Base-by-base conservation (phyloP, 2,329 filamentous ascomycete genomes). In the Talaromyces pinophilus region DNA sequence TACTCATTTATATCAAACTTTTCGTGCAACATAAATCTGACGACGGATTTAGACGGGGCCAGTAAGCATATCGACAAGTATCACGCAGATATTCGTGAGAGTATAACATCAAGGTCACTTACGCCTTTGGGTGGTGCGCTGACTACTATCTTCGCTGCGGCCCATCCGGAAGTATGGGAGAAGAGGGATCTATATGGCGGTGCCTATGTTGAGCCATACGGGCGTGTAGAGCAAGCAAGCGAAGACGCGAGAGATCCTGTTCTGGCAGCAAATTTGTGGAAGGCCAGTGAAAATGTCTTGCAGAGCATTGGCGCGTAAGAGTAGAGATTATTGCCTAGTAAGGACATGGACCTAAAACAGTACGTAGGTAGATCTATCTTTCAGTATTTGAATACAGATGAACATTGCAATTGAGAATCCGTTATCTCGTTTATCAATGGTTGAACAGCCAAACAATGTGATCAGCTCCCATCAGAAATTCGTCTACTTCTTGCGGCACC, bases 161-260 rank as follows among this genome's bases (percentile, higher is more conserved):
- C 61, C 15, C 61, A 63, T 42, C 61, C 61, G 22, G 61, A 63
- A 57, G 35, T 63, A 33, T 63, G 50, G 61, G 48, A 63, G 46
- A 63, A 46, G 61, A 63, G 61, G 50, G 35, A 57, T 46, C n/a
- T 44, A 4, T 63, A 63, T 35, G 61, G 61, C 2, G 61, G 61
- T 55, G 61, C 61, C n/a, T 63, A 63, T 28, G 61, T 63, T 57
- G 61, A 63, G 15, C 61, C 61, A 22, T 63, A 57, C 61, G 61
- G 61, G 4, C 48, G 35, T 33, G 44, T 57, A 63, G 61, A 63
- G 48, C 50, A 46, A 38, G 3, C 61, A 55, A 63, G 61, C 25
- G 50, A 63, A 63, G 46, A 57, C 11, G 61, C 61, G 33, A 63
- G 35, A 13, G 38, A 63, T 63, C 61, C 48, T 57, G 22, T 63